Conservation (phyloP, 371 early-diverging fungal genomes). For the Zopfochytrium polystomum region DNA sequence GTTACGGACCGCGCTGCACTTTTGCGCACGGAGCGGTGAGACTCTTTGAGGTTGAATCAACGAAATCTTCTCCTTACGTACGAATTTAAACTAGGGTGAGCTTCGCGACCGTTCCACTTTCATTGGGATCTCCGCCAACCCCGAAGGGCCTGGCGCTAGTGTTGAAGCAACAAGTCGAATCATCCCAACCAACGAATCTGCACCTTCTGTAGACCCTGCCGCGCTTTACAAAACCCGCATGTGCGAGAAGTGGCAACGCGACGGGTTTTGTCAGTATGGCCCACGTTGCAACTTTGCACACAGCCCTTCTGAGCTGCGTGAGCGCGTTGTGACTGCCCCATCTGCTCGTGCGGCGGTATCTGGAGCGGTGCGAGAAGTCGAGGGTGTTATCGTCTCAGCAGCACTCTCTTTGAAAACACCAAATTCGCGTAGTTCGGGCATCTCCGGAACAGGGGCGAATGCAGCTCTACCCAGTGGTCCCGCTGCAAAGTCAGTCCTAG, state of each 20-base stretch:
- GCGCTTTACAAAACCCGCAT: constrained; percentile 78
- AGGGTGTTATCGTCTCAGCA: too few relatives aligned
- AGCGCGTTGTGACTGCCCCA: constrained; percentile 16
- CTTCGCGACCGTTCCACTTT: constrained; percentile 62
- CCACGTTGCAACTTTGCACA: constrained; percentile 83
- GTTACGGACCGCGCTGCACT: constrained; percentile 74
- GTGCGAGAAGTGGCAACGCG: constrained; percentile 76
- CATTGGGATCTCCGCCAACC: constrained; percentile 36
- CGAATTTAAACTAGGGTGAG: constrained; percentile 42
- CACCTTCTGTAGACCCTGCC: too few relatives aligned
- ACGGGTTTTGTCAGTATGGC: constrained; percentile 77
- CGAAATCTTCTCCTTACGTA: background rate
- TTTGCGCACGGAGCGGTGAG: constrained; percentile 77
- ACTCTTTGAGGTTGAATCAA: too few relatives aligned
- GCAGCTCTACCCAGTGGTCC: too few relatives aligned
- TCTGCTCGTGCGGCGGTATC: constrained; percentile 1
- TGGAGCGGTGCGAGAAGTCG: too few relatives aligned
- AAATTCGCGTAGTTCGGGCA: too few relatives aligned
- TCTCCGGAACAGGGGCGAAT: too few relatives aligned
- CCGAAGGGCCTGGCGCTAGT: constrained; percentile 15
- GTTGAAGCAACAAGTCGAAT: constrained; percentile 38
- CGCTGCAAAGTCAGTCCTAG: too few relatives aligned
- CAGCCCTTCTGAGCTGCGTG: constrained; percentile 49
- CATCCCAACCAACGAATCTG: too few relatives aligned
- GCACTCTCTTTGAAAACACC: too few relatives aligned